Percentiles rank a stretch among this genome's conserved stretches.
These are phyloP conservation scores for Trifolium fragiferum DNA, from an alignment of 306 rosid genomes.

Conservation along the genomic window DNA sequence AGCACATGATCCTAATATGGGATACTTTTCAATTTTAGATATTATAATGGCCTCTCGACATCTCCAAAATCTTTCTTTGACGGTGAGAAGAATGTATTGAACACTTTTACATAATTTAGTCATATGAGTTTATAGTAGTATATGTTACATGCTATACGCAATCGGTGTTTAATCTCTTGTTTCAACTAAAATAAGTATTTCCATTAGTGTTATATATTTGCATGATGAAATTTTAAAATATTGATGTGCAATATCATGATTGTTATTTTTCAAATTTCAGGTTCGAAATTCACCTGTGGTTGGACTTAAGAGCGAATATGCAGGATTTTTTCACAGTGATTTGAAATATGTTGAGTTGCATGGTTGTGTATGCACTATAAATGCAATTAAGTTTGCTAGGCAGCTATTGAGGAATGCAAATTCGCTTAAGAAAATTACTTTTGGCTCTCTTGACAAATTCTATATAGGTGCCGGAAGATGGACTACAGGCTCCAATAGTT, in stretches of 20 bases:
- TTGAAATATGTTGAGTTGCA: background rate
- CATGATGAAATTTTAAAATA: too few relatives aligned
- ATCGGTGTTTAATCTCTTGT: too few relatives aligned
- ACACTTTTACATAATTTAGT: too few relatives aligned
- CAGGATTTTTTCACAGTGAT: background rate
- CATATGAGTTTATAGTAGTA: too few relatives aligned
- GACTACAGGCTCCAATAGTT: background rate
- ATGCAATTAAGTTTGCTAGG: background rate
- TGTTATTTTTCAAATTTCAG: background rate
- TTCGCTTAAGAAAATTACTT: background rate
- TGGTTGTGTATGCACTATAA: background rate
- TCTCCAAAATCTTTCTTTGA: too few relatives aligned
- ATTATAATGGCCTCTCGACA: too few relatives aligned
- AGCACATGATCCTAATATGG: background rate
- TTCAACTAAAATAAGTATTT: too few relatives aligned
- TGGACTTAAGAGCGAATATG: background rate
- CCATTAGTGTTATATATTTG: too few relatives aligned
- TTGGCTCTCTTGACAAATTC: background rate
- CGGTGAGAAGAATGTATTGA: too few relatives aligned
- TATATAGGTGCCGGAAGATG: background rate
- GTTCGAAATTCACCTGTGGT: background rate
- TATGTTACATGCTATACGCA: too few relatives aligned
- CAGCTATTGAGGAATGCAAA: background rate
- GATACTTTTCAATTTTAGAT: background rate
- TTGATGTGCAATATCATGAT: background rate